Percentiles rank a stretch among this genome's conserved stretches.
phyloP scores from a whole-genome alignment of 768 basidiomycete genomes.

The Daedalea quercina region DNA sequence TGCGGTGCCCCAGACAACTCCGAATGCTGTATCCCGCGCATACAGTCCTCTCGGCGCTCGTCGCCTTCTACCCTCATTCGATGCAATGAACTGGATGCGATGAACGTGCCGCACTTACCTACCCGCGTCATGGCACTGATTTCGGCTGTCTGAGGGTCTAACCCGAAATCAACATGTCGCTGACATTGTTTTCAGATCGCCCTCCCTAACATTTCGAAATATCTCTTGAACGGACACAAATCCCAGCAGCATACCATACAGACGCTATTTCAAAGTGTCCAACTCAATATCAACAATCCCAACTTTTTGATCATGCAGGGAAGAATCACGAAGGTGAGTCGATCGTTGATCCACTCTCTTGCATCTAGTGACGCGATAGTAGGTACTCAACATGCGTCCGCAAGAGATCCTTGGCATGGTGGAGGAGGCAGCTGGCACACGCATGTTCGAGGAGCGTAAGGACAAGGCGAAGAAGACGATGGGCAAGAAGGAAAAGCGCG shows the following conservation, averaged over 20 bases:
- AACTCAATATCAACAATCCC: constrained; percentile 98
- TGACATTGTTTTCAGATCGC: constrained; percentile 56
- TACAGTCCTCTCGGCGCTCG: too few relatives aligned
- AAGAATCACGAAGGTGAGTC: constrained; percentile 86
- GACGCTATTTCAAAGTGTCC: constrained; percentile 91
- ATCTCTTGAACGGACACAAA: constrained; percentile 94
- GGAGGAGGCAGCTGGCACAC: constrained; percentile 96
- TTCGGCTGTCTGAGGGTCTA: too few relatives aligned
- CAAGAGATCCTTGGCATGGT: constrained; percentile 98
- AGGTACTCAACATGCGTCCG: constrained; percentile 96
- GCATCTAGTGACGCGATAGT: neutral
- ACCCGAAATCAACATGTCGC: too few relatives aligned
- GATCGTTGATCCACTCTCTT: neutral
- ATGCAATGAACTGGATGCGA: too few relatives aligned
- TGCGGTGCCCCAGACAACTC: too few relatives aligned
- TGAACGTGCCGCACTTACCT: too few relatives aligned
- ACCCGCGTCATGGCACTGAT: too few relatives aligned
- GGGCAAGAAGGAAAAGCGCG: constrained; percentile 94
- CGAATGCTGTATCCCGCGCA: too few relatives aligned
- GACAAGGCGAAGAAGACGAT: constrained; percentile 96
- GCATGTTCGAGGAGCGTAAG: constrained; percentile 98
- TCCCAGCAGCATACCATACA: constrained; percentile 80
- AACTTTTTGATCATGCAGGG: constrained; percentile 99
- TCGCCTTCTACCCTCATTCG: too few relatives aligned
- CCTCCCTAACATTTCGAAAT: constrained; percentile 89